Evolutionary conservation across 768 basidiomycete genomes (phyloP).

Genomic region (Agrocybe praecox): DNA sequence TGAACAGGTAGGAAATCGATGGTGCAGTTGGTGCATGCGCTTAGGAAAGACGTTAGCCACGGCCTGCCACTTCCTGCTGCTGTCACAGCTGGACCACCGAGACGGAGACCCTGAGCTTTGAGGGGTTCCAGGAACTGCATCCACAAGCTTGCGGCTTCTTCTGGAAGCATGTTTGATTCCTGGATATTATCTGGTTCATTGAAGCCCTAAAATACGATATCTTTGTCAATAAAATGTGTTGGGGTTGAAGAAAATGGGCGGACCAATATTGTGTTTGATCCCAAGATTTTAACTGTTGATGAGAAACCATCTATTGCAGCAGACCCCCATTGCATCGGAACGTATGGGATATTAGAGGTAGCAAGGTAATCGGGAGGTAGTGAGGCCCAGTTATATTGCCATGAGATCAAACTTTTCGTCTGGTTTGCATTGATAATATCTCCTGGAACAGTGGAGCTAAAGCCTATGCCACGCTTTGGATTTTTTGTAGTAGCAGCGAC

Average conservation of each 20-base stretch:
- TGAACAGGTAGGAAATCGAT: slow-evolving; percentile 54
- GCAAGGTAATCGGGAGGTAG: slow-evolving; percentile 44
- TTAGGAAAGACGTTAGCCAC: slow-evolving; percentile 57
- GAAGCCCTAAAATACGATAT: slow-evolving; percentile 35
- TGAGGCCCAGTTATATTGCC: slow-evolving; percentile 60
- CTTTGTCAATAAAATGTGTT: background rate
- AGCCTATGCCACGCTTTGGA: slow-evolving; percentile 49
- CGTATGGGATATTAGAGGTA: slow-evolving; percentile 44
- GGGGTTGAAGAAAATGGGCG: slow-evolving; percentile 10
- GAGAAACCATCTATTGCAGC: slow-evolving; percentile 39
- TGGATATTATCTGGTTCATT: slow-evolving; percentile 57
- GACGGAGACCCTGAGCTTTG: slow-evolving; percentile 45
- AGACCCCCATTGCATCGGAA: slow-evolving; percentile 59
- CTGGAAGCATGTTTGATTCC: slow-evolving; percentile 47
- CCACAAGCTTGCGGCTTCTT: slow-evolving; percentile 57
- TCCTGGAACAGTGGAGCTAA: slow-evolving; percentile 36
- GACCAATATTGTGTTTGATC: slow-evolving; percentile 53
- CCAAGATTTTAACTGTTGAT: slow-evolving; percentile 41
- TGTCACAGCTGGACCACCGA: slow-evolving; percentile 63
- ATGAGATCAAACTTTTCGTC: slow-evolving; percentile 42
- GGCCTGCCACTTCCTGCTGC: slow-evolving; percentile 50
- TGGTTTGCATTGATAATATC: slow-evolving; percentile 49
- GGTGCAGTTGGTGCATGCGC: slow-evolving; percentile 50
- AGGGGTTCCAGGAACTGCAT: slow-evolving; percentile 58
- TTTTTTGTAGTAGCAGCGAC: slow-evolving; percentile 32